These are phyloP conservation scores for Lichtheimia ramosa DNA, from an alignment of 371 early-diverging fungal genomes.

Conservation along the genomic window DNA sequence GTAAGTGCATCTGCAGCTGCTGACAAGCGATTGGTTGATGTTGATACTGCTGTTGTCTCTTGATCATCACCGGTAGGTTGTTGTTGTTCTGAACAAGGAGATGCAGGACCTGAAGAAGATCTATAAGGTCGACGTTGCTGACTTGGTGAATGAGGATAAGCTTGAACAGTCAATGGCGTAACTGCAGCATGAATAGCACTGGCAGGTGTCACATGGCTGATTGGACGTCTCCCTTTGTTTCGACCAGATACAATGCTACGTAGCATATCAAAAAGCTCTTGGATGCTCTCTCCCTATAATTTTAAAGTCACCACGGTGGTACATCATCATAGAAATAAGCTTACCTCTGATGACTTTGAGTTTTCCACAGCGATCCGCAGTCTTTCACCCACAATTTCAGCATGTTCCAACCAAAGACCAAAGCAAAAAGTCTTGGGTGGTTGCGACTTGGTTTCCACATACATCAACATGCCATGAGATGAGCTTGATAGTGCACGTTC, in stretches of 20 bases:
- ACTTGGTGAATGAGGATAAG: conserved; percentile 18
- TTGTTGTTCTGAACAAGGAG: not conserved
- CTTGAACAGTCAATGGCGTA: conserved; percentile 41
- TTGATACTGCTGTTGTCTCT: not conserved
- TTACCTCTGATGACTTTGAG: conserved; percentile 13
- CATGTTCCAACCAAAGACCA: conserved; percentile 35
- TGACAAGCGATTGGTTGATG: conserved; percentile 10
- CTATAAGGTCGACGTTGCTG: not conserved
- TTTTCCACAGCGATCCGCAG: conserved; percentile 25
- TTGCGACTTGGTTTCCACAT: conserved; percentile 19
- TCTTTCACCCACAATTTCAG: conserved; percentile 31
- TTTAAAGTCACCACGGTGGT: not conserved
- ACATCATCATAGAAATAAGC: not conserved
- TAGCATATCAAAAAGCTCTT: conserved; percentile 29
- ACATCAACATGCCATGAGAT: conserved; percentile 25
- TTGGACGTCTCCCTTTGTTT: conserved; percentile 16
- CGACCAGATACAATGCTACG: conserved; percentile 15
- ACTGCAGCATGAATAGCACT: conserved; percentile 28
- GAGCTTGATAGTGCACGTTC: conserved; percentile 18
- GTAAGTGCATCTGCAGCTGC: conserved; percentile 39
- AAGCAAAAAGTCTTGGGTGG: conserved; percentile 19
- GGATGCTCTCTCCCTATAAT: conserved; percentile 12
- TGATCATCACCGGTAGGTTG: not conserved
- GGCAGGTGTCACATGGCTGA: conserved; percentile 33
- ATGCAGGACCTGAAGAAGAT: not conserved